Conservation (phyloP, 306 rosid genomes). For the Gillenia trifoliata region DNA sequence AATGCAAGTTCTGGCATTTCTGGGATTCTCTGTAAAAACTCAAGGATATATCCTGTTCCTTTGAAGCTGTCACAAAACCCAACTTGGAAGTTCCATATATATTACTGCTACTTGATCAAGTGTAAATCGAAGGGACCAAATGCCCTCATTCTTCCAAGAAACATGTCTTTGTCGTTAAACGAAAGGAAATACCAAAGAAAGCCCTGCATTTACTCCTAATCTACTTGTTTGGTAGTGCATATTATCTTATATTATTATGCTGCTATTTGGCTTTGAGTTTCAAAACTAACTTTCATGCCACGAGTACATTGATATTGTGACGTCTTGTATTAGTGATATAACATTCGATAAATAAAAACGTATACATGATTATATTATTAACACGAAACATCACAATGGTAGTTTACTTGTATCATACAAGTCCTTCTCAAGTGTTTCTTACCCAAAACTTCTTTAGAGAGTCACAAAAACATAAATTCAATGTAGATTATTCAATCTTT, state of each 20-base stretch:
- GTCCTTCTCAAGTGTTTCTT: background rate
- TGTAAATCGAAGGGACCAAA: background rate
- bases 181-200: background rate
- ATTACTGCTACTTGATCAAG: background rate
- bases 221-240: conserved; percentile 1
- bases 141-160: background rate
- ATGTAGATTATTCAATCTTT: background rate
- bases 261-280: background rate
- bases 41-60: too few species aligned
- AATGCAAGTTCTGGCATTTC: too few species aligned
- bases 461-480: background rate
- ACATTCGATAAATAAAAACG: too few species aligned
- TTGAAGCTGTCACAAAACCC: background rate
- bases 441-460: background rate
- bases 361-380: too few species aligned
- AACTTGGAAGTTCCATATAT: background rate
- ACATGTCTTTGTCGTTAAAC: background rate
- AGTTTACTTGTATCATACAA: too few species aligned
- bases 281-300: too few species aligned
- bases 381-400: too few species aligned
- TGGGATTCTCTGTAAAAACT: too few species aligned
- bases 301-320: too few species aligned
- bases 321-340: too few species aligned
- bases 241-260: conserved; percentile 6
- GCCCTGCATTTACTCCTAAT: background rate